Percentiles rank a stretch among this genome's conserved stretches.
Conservation (phyloP, 768 basidiomycete genomes). For the Suillus plorans region DNA sequence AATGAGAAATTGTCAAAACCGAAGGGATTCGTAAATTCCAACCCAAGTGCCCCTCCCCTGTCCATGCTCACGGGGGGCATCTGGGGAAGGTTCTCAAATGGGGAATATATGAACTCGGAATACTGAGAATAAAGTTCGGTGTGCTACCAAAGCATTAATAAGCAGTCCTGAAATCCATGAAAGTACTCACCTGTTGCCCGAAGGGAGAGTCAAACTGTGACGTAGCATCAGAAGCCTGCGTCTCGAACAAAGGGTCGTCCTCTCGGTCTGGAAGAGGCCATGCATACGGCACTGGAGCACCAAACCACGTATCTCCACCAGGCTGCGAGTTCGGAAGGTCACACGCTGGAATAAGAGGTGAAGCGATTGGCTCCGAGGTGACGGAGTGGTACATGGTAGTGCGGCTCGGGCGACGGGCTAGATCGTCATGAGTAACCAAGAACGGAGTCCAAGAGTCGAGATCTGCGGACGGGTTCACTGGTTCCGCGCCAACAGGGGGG, state of each 20-base stretch:
- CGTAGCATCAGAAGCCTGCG: background rate
- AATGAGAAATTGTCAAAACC: background rate
- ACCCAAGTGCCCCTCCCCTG: background rate
- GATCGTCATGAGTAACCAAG: conserved; percentile 30
- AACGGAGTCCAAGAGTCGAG: conserved; percentile 21
- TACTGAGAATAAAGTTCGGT: background rate
- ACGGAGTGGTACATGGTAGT: conserved; percentile 35
- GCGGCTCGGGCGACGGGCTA: conserved; percentile 34
- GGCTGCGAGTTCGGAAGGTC: background rate
- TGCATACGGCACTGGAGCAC: background rate
- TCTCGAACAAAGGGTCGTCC: conserved; percentile 1
- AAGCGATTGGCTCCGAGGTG: conserved; percentile 11
- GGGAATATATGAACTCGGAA: background rate
- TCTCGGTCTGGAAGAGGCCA: conserved; percentile 5
- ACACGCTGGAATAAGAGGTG: conserved; percentile 8
- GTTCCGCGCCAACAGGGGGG: conserved; percentile 37
- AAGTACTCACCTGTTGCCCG: background rate
- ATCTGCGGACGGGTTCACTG: conserved; percentile 18
- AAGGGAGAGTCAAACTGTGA: background rate
- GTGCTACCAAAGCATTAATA: background rate
- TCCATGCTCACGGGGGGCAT: background rate
- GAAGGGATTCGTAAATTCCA: background rate
- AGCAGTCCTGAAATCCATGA: background rate
- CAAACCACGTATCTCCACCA: background rate
- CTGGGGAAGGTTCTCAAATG: background rate